phyloP scores from a whole-genome alignment of 2,329 filamentous ascomycete species.

The Ophiostoma angusticollis region DNA sequence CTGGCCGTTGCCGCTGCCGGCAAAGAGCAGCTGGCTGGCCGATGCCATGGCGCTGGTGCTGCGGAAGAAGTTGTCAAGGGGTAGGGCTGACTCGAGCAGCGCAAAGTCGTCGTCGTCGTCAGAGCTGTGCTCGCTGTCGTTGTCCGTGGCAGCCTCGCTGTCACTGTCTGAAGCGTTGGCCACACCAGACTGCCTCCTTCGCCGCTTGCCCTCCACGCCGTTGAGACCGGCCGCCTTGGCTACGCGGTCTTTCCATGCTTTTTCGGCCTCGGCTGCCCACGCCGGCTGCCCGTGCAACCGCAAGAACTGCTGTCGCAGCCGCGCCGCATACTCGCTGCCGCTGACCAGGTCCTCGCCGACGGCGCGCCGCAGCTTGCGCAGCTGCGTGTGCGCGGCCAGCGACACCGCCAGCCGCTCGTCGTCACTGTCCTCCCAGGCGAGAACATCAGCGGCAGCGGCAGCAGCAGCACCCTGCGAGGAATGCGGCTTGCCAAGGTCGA shows the following conservation, averaged over 20 bases:
- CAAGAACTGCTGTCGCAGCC: slow-evolving; percentile 67
- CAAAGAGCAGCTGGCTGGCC: slow-evolving; percentile 13
- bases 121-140: slow-evolving; percentile 14
- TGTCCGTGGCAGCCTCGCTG: neutral
- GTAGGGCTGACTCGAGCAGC: slow-evolving; percentile 52
- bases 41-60: slow-evolving; percentile 56
- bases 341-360: slow-evolving; percentile 77
- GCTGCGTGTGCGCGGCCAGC: slow-evolving; percentile 57
- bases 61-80: slow-evolving; percentile 68
- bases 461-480: slow-evolving; percentile 19
- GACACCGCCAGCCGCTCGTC: slow-evolving; percentile 81
- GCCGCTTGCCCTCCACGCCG: no score
- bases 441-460: slow-evolving; percentile 26
- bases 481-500: slow-evolving; percentile 10
- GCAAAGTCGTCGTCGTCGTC: slow-evolving; percentile 34
- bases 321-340: slow-evolving; percentile 71
- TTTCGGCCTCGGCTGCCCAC: slow-evolving; percentile 43
- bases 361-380: slow-evolving; percentile 71
- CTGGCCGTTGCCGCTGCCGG: slow-evolving; percentile 26
- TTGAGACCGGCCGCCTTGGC: slow-evolving; percentile 7
- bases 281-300: slow-evolving; percentile 45
- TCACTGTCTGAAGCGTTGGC: no score
- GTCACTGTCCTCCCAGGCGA: slow-evolving; percentile 90
- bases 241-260: slow-evolving; percentile 36
- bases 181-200: no score